Percentiles rank a stretch among this genome's conserved stretches.
These are phyloP conservation scores for Yamadazyma oceani DNA, from an alignment of 1,139 yeast genomes.

Conservation along the genomic window DNA sequence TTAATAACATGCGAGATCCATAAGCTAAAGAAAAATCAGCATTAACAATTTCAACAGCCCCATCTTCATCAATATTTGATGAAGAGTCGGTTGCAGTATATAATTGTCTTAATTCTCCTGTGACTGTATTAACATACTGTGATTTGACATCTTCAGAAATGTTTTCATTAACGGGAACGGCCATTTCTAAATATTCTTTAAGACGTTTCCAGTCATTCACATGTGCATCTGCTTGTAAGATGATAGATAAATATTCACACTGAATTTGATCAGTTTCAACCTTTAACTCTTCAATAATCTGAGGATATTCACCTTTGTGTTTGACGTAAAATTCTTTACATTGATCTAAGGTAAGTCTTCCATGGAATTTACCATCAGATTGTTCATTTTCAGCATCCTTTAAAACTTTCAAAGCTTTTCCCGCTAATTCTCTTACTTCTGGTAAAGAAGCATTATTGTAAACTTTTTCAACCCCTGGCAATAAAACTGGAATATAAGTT, in stretches of 20 bases:
- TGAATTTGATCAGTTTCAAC: slow-evolving; percentile 33
- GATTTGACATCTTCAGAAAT: slow-evolving; percentile 38
- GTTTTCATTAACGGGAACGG: slow-evolving; percentile 31
- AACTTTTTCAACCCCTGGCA: slow-evolving; percentile 90
- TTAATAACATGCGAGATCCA: slow-evolving; percentile 95
- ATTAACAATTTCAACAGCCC: slow-evolving; percentile 77
- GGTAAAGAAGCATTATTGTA: slow-evolving; percentile 90
- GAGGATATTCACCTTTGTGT: slow-evolving; percentile 27
- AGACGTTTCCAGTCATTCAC: slow-evolving; percentile 89
- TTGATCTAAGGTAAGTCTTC: slow-evolving; percentile 60
- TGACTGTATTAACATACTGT: slow-evolving; percentile 46
- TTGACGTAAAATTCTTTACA: slow-evolving; percentile 47
- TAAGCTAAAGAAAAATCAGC: slow-evolving; percentile 95
- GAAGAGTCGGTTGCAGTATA: slow-evolving; percentile 62
- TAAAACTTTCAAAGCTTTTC: slow-evolving; percentile 78
- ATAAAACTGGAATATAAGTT: slow-evolving; percentile 75
- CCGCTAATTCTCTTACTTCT: slow-evolving; percentile 92
- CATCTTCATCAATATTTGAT: slow-evolving; percentile 54
- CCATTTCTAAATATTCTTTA: slow-evolving; percentile 51
- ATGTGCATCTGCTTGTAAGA: slow-evolving; percentile 74
- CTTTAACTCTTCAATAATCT: slow-evolving; percentile 23
- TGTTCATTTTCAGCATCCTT: slow-evolving; percentile 75
- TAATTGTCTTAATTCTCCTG: slow-evolving; percentile 58
- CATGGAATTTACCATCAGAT: slow-evolving; percentile 71
- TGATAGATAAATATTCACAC: slow-evolving; percentile 50